Percentiles rank a stretch among this genome's conserved stretches.
These are phyloP conservation scores for Colletotrichum shisoi DNA, from an alignment of 2,329 filamentous ascomycete genomes.

Conservation along the genomic window DNA sequence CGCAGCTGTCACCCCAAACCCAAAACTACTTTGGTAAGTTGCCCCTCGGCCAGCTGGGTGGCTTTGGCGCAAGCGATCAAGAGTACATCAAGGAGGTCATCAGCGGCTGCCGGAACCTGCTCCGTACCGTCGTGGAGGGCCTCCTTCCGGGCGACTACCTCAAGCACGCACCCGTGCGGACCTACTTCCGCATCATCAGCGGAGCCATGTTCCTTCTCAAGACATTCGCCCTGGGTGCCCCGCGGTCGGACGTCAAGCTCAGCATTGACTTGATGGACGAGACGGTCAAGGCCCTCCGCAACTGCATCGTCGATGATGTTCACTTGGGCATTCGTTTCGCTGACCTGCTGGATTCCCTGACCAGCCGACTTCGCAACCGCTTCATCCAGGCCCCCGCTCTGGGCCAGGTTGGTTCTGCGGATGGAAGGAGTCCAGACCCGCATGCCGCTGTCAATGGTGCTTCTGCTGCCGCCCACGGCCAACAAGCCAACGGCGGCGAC, in stretches of 20 bases:
- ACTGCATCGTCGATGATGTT: constrained; percentile 83
- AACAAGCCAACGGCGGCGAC: constrained; percentile 25
- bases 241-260: constrained; percentile 77
- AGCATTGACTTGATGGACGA: constrained; percentile 78
- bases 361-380: constrained; percentile 74
- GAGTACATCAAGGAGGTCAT: constrained; percentile 80
- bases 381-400: constrained; percentile 72
- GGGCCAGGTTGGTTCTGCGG: constrained; percentile 50
- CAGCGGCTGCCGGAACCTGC: constrained; percentile 77
- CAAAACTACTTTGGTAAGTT: constrained; percentile 71
- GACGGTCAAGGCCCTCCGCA: constrained; percentile 76
- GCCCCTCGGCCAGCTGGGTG: constrained; percentile 69
- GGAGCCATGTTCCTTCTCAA: constrained; percentile 86
- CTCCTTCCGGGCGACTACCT: constrained; percentile 77
- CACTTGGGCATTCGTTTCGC: constrained; percentile 86
- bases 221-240: constrained; percentile 82
- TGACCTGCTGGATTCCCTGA: constrained; percentile 80
- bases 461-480: constrained; percentile 21
- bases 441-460: constrained; percentile 43
- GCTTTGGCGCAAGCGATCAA: constrained; percentile 71
- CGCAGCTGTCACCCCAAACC: constrained; percentile 67
- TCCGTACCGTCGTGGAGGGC: constrained; percentile 78
- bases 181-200: constrained; percentile 86
- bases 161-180: constrained; percentile 82
- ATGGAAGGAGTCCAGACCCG: constrained; percentile 53